Evolutionary conservation across 2,329 filamentous ascomycete species (phyloP).

Genomic region (Incumbomyces lentus): DNA sequence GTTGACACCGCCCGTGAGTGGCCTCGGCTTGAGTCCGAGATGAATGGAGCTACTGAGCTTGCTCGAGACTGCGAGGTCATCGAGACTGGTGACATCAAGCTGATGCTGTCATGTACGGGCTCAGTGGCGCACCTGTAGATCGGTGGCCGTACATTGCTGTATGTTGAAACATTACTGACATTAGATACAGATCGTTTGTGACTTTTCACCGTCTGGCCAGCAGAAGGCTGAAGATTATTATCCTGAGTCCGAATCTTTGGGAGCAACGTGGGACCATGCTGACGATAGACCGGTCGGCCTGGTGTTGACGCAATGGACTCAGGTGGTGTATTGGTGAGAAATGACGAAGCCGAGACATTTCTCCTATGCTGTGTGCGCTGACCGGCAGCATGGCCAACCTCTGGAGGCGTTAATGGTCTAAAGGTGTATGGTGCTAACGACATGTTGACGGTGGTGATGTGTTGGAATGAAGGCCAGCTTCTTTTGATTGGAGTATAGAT

Average conservation of each 20-base stretch:
- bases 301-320: slow-evolving; percentile 65
- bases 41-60: slow-evolving; percentile 17
- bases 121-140: slow-evolving; percentile 38
- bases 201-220: slow-evolving; percentile 28
- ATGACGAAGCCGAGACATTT: slow-evolving; percentile 51
- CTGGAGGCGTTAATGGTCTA: slow-evolving; percentile 36
- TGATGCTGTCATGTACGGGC: slow-evolving; percentile 31
- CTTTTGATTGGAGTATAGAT: slow-evolving; percentile 5
- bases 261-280: slow-evolving; percentile 63
- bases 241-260: slow-evolving; percentile 82
- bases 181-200: slow-evolving; percentile 33
- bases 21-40: slow-evolving; percentile 25
- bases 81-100: slow-evolving; percentile 37
- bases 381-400: slow-evolving; percentile 25
- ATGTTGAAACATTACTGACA: slow-evolving; percentile 32
- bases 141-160: slow-evolving; percentile 38
- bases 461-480: slow-evolving; percentile 9
- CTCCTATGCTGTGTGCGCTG: slow-evolving; percentile 47
- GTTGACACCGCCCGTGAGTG: slow-evolving; percentile 54
- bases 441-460: slow-evolving; percentile 26
- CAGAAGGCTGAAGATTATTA: slow-evolving; percentile 43
- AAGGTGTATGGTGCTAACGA: slow-evolving; percentile 33
- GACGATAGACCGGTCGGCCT: slow-evolving; percentile 59
- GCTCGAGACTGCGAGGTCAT: slow-evolving; percentile 22
- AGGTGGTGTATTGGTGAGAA: slow-evolving; percentile 55